These are phyloP conservation scores for Phytophthora agathidicida DNA, from an alignment of 352 stramenopile genomes.

Conservation along the genomic window DNA sequence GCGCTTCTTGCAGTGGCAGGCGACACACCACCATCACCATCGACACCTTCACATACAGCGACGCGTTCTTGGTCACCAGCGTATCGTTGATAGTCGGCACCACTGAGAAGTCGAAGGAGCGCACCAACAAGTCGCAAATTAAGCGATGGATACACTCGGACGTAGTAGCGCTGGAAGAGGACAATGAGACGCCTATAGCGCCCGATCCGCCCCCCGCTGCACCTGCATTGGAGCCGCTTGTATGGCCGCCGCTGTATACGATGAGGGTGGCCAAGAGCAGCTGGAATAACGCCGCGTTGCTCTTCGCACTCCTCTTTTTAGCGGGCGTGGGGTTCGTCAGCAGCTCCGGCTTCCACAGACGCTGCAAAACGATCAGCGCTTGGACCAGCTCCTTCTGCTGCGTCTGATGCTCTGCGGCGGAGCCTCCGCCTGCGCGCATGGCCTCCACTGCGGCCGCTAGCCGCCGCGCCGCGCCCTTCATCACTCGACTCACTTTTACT, in stretches of 20 bases:
- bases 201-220: conserved; percentile 32
- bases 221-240: conserved; percentile 28
- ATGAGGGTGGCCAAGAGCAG: conserved; percentile 68
- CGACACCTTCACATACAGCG: conserved; percentile 71
- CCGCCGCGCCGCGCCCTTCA: conserved; percentile 49
- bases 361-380: conserved; percentile 64
- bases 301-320: conserved; percentile 39
- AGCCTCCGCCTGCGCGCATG: conserved; percentile 39
- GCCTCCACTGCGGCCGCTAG: conserved; percentile 57
- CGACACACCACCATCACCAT: conserved; percentile 74
- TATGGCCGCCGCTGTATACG: conserved; percentile 66
- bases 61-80: conserved; percentile 56
- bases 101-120: conserved; percentile 75
- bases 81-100: conserved; percentile 61
- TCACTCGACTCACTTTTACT: conserved; percentile 11
- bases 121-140: conserved; percentile 74
- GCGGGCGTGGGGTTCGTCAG: conserved; percentile 10
- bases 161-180: conserved; percentile 49
- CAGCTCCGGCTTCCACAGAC: conserved; percentile 57
- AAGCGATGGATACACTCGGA: conserved; percentile 77
- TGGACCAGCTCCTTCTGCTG: conserved; percentile 48
- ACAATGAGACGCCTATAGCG: conserved; percentile 57
- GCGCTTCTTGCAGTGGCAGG: conserved; percentile 57
- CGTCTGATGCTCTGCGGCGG: conserved; percentile 41
- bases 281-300: conserved; percentile 58